Percentiles rank a stretch among this genome's conserved stretches.
phyloP scores from a whole-genome alignment of 2,329 filamentous ascomycete genomes.

The Calonectria multiphialidica region DNA sequence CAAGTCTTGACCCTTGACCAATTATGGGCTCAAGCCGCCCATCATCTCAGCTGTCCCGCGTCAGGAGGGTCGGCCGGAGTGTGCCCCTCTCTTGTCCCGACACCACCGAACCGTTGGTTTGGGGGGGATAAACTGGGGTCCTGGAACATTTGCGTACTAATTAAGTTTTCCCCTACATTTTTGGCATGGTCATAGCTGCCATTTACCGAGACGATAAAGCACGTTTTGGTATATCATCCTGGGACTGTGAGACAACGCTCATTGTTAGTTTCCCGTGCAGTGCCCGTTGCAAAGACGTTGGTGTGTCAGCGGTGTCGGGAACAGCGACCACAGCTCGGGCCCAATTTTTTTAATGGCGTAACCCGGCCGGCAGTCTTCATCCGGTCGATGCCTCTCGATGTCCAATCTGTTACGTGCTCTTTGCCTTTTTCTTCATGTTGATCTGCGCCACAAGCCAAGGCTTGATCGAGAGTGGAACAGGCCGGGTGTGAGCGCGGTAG shows the following conservation, averaged over 20 bases:
- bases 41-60: conserved; percentile 5
- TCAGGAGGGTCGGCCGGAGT: conserved; percentile 5
- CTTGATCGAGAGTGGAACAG: neutral
- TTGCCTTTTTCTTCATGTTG: neutral
- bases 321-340: neutral
- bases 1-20: conserved; percentile 10
- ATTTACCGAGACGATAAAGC: conserved; percentile 4
- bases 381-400: neutral
- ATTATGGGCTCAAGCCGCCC: neutral
- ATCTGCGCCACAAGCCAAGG: neutral
- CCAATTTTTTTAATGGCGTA: conserved; percentile 12
- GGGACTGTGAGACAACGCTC: conserved; percentile 2
- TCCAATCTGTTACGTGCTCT: neutral
- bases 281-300: neutral
- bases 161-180: neutral
- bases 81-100: conserved; percentile 25
- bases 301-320: neutral
- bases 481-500: neutral
- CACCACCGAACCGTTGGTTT: conserved; percentile 19
- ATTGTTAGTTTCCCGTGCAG: neutral
- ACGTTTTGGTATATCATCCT: neutral
- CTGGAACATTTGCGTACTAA: neutral
- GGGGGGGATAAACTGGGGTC: neutral
- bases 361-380: conserved; percentile 1
- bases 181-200: neutral